Conservation (phyloP, 371 early-diverging fungal species). For the Batrachochytrium dendrobatidis region DNA sequence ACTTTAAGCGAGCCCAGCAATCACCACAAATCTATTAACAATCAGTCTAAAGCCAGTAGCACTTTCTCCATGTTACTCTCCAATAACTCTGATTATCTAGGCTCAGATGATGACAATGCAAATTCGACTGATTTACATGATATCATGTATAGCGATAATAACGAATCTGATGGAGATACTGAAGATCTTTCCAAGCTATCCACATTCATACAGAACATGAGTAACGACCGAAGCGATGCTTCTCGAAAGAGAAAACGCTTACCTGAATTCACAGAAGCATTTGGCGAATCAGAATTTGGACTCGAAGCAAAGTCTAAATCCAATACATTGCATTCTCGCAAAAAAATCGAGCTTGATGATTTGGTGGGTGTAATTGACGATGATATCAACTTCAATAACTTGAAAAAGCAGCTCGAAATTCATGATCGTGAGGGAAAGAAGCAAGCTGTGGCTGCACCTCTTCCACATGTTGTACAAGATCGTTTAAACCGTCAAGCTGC, state of each 20-base stretch:
- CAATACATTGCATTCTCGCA: conserved; percentile 2
- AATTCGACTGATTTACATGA: neutral
- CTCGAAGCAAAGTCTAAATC: conserved; percentile 40
- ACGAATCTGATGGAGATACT: conserved; percentile 8
- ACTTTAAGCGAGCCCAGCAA: neutral
- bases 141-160: neutral
- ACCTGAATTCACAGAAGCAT: conserved; percentile 64
- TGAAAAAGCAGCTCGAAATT: conserved; percentile 55
- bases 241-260: conserved; percentile 37
- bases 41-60: neutral
- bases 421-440: conserved; percentile 43
- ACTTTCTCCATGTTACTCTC: neutral
- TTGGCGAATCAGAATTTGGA: conserved; percentile 72
- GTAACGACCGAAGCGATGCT: conserved; percentile 7
- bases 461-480: conserved; percentile 75
- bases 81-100: neutral
- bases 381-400: conserved; percentile 47
- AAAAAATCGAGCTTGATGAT: conserved; percentile 64
- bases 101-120: neutral
- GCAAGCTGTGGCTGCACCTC: conserved; percentile 62
- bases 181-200: conserved; percentile 12
- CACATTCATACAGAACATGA: conserved; percentile 8
- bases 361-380: conserved; percentile 60
- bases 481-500: conserved; percentile 79
- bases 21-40: neutral